phyloP scores from a whole-genome alignment of 768 basidiomycete genomes.

The Lactifluus echinatus region DNA sequence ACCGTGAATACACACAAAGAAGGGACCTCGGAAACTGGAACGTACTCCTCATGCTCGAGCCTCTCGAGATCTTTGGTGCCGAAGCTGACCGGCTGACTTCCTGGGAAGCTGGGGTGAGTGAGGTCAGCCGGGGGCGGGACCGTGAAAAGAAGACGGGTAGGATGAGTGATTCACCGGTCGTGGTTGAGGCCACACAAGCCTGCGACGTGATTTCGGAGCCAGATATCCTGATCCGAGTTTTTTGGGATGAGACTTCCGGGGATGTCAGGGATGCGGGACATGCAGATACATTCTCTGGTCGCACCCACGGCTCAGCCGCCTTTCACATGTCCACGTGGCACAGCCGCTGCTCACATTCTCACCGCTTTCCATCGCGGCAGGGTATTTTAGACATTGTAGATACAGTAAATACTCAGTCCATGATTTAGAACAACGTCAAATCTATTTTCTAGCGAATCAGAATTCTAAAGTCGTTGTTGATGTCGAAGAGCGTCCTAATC shows the following conservation, averaged over 20 bases:
- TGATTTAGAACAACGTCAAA: too few species aligned
- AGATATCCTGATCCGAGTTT: slow-evolving; percentile 51
- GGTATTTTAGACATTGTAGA: too few species aligned
- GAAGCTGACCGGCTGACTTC: slow-evolving; percentile 95
- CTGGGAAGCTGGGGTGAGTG: slow-evolving; percentile 66
- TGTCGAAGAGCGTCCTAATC: slow-evolving; percentile 97
- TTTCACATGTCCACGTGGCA: too few species aligned
- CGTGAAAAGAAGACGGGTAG: neutral
- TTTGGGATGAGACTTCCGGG: slow-evolving; percentile 52
- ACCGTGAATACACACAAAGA: neutral
- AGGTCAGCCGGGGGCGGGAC: neutral
- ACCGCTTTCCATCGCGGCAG: too few species aligned
- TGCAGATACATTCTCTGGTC: slow-evolving; percentile 5
- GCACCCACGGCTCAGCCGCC: neutral
- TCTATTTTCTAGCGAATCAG: too few species aligned
- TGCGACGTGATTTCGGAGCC: slow-evolving; percentile 58
- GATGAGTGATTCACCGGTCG: slow-evolving; percentile 41
- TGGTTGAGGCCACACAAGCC: slow-evolving; percentile 55
- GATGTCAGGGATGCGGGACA: slow-evolving; percentile 48
- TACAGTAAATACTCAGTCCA: too few species aligned
- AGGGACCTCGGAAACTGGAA: slow-evolving; percentile 9
- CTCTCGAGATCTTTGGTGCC: slow-evolving; percentile 55
- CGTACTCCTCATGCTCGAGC: slow-evolving; percentile 79
- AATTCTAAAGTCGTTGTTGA: slow-evolving; percentile 97
- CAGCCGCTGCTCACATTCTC: too few species aligned